Percentiles rank a stretch among this genome's conserved stretches.
Evolutionary conservation across 805 yeast species (phyloP).

Genomic region (Monosporozyma yasuniensis): DNA sequence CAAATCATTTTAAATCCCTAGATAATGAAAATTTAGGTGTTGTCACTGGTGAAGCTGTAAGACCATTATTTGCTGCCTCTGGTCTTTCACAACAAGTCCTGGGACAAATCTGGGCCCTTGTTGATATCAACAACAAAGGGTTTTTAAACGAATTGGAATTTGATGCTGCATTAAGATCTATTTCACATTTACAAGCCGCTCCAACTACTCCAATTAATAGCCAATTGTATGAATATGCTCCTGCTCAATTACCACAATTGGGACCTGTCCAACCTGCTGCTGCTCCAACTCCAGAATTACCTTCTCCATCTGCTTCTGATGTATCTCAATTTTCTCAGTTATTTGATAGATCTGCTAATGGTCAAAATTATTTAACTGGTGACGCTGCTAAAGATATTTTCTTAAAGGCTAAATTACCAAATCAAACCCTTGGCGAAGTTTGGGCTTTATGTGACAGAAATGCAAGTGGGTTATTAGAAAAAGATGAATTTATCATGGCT

Average conservation of each 20-base stretch:
- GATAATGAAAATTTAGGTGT: constrained; percentile 74
- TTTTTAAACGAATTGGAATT: constrained; percentile 74
- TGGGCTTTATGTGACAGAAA: constrained; percentile 83
- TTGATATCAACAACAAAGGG: constrained; percentile 87
- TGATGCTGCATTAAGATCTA: constrained; percentile 76
- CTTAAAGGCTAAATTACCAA: constrained; percentile 79
- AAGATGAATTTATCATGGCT: constrained; percentile 77
- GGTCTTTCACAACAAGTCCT: constrained; percentile 69
- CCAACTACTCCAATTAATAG: constrained; percentile 38
- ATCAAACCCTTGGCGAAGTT: constrained; percentile 66
- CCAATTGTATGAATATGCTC: constrained; percentile 28
- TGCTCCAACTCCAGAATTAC: constrained; percentile 29
- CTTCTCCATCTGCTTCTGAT: constrained; percentile 49
- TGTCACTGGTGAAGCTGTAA: constrained; percentile 81
- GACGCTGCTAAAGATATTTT: constrained; percentile 78
- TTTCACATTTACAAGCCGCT: constrained; percentile 79
- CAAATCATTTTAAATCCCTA: constrained; percentile 66
- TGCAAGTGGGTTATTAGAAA: constrained; percentile 61
- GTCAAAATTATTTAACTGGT: constrained; percentile 57
- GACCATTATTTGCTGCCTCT: constrained; percentile 74
- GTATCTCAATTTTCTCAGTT: constrained; percentile 57
- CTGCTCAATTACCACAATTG: constrained; percentile 31
- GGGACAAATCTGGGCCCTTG: constrained; percentile 89
- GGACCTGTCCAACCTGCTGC: constrained; percentile 41
- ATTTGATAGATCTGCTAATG: constrained; percentile 50